Conservation (phyloP, 768 basidiomycete species). For the Pleurotus sapidus region DNA sequence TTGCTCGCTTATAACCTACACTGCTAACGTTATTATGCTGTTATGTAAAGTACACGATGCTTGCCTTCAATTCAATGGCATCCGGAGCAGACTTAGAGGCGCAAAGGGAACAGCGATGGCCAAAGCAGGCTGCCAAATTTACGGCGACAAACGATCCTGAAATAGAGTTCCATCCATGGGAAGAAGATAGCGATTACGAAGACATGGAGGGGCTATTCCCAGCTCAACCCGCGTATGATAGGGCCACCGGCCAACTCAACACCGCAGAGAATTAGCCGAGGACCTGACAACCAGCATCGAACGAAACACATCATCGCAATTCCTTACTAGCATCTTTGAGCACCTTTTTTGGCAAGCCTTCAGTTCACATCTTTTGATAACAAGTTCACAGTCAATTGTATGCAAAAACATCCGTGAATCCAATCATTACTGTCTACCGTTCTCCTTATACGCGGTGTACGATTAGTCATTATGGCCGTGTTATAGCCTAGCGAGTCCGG, state of each 20-base stretch:
- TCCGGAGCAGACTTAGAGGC: slow-evolving; percentile 68
- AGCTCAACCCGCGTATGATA: slow-evolving; percentile 1
- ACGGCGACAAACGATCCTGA: slow-evolving; percentile 31
- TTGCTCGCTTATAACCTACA: background rate
- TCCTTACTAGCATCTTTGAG: no score
- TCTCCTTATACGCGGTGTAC: background rate
- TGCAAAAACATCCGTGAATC: no score
- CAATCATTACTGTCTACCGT: no score
- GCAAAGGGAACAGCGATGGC: slow-evolving; percentile 82
- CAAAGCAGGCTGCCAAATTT: slow-evolving; percentile 41
- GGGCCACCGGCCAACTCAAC: slow-evolving; percentile 3
- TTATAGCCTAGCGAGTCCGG: background rate
- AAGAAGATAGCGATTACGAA: slow-evolving; percentile 51
- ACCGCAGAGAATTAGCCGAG: background rate
- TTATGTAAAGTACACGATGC: slow-evolving; percentile 62
- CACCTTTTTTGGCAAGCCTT: no score
- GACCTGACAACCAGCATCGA: background rate
- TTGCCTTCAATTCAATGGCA: slow-evolving; percentile 69
- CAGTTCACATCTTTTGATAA: no score
- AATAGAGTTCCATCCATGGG: slow-evolving; percentile 57
- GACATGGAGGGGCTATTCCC: slow-evolving; percentile 35
- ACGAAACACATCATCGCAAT: background rate
- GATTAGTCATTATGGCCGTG: background rate
- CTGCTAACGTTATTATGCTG: slow-evolving; percentile 1
- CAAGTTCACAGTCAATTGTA: no score